These are phyloP conservation scores for Nakaseomyces delphensis DNA, from an alignment of 1,139 yeast species.

Conservation along the genomic window DNA sequence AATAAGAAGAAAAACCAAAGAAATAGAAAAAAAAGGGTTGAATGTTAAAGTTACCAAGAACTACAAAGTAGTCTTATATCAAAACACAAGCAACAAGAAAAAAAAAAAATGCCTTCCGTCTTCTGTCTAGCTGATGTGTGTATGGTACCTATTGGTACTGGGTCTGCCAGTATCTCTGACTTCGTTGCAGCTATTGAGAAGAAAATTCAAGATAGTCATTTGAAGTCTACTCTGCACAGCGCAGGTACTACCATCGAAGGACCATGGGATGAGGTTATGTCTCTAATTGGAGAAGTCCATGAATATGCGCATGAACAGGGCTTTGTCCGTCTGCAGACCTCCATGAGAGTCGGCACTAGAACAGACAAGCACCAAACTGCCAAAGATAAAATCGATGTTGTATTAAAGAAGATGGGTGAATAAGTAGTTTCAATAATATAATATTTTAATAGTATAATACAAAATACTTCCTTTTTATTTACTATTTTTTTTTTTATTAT, in stretches of 20 bases:
- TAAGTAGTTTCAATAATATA: background rate
- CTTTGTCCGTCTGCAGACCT: slow-evolving; percentile 70
- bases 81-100: background rate
- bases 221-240: slow-evolving; percentile 66
- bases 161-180: slow-evolving; percentile 66
- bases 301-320: slow-evolving; percentile 61
- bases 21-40: background rate
- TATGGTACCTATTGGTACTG: slow-evolving; percentile 77
- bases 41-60: background rate
- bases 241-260: slow-evolving; percentile 90
- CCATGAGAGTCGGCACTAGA: slow-evolving; percentile 74
- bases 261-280: slow-evolving; percentile 84
- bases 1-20: too few species aligned
- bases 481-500: background rate
- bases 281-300: slow-evolving; percentile 70
- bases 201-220: slow-evolving; percentile 49
- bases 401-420: slow-evolving; percentile 33
- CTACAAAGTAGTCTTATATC: background rate
- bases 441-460: background rate
- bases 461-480: slow-evolving; percentile 3
- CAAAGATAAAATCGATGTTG: slow-evolving; percentile 55
- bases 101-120: slow-evolving; percentile 38
- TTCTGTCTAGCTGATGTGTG: slow-evolving; percentile 77
- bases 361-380: slow-evolving; percentile 61
- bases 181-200: slow-evolving; percentile 65